Conservation (phyloP, 1,284 basidiomycete species). For the Boletus semigastroideus region DNA sequence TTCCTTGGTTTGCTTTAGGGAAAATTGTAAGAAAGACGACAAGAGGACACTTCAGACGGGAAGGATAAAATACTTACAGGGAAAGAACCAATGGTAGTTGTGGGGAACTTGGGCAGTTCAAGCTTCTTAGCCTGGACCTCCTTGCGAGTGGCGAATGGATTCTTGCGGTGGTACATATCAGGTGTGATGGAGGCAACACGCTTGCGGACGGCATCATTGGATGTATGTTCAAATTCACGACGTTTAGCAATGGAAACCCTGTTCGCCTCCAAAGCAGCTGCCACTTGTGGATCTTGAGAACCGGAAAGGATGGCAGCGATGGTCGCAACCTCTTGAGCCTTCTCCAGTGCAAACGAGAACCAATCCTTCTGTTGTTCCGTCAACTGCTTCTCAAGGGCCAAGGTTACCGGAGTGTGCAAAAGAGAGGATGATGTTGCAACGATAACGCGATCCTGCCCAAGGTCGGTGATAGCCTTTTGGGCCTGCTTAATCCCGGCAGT, state of each 20-base stretch:
- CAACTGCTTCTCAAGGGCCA: constrained; percentile 92
- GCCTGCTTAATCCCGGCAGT: constrained; percentile 79
- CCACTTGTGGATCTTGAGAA: constrained; percentile 73
- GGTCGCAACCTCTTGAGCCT: constrained; percentile 88
- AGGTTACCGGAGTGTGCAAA: constrained; percentile 96
- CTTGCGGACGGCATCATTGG: constrained; percentile 94
- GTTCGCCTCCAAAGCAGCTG: constrained; percentile 83
- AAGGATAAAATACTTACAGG: constrained; percentile 51
- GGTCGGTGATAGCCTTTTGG: constrained; percentile 81
- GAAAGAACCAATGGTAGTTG: constrained; percentile 99
- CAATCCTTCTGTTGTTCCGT: constrained; percentile 92
- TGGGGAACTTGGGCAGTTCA: constrained; percentile 95
- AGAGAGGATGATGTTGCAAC: constrained; percentile 97
- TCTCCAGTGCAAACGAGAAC: constrained; percentile 99
- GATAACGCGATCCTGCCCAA: constrained; percentile 88
- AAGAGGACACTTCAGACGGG: not conserved
- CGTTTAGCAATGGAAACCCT: constrained; percentile 91
- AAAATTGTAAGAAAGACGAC: constrained; percentile 1
- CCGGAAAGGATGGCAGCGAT: constrained; percentile 83
- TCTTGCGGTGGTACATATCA: constrained; percentile 89
- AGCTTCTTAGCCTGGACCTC: constrained; percentile 89
- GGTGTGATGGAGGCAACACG: constrained; percentile 92
- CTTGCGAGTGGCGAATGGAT: constrained; percentile 85
- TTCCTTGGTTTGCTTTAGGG: constrained; percentile 91
- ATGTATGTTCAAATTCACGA: constrained; percentile 93